Evolutionary conservation across 306 rosid genomes (phyloP), one percentile per base, ranked within the genome.

Genomic region (Sesbania bispinosa): DNA sequence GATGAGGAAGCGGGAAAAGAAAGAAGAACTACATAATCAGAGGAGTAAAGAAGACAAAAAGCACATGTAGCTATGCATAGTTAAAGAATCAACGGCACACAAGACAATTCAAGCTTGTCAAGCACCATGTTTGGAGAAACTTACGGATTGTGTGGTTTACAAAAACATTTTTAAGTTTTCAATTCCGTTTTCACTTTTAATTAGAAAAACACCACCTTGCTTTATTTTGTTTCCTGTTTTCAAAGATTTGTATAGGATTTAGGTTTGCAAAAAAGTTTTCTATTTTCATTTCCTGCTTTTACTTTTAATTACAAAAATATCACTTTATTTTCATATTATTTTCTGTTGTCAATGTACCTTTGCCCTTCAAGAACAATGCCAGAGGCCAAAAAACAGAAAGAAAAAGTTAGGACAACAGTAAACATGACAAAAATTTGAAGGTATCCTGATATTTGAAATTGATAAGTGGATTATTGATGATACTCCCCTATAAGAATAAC

Each of bases 361-460:
- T 16, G 6, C 62, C 20, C 62, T 67, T 76, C n/a, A 11, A 67
- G 60, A 59, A 60, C 62, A 46, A 45, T 20, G 27, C 67, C 15
- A 11, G 14, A 45, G 55, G 3, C 11, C 46, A n/a, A 51, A 10
- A 6, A 53, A 20, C n/a, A 67, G 38, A 32, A 29, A 4, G 9
- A 11, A 51, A 41, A n/a, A 11, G 10, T 23, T 11, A 32, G 4
- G 21, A 11, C 11, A 30, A 21, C 19, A 48, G 21, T 19, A 30
- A 32, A 41, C 57, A 14, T 20, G 23, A 52, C 38, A 41, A 70
- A 15, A 10, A 23, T 10, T 5, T 15, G 5, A 27, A 26, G 10
- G 21, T 2, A 55, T 71, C n/a, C n/a, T 6, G 45, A 55, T 14
- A 20, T 35, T 9, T 21, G 39, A 69, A 36, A 53, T 38, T 51